Conservation (phyloP, 176 grass and related monocot species). For the Aegilops umbellulata region DNA sequence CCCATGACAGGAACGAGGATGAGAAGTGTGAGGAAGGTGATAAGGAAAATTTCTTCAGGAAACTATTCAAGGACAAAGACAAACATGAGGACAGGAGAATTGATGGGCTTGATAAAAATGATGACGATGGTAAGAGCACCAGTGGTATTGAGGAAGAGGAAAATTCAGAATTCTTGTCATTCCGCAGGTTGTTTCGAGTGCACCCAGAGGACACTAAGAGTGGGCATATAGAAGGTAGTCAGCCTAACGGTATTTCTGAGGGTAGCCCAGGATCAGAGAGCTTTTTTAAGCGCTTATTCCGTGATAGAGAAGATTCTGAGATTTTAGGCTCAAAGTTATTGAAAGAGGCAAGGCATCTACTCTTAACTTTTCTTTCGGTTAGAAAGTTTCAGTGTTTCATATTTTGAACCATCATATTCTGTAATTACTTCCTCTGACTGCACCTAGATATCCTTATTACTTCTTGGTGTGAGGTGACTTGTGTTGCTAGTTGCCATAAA, state of each 20-base stretch:
- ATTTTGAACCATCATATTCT: conserved; percentile 11
- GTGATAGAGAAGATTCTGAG: conserved; percentile 94
- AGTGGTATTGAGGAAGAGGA: conserved; percentile 71
- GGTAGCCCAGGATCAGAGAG: conserved; percentile 93
- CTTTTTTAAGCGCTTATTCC: conserved; percentile 85
- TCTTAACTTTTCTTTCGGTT: conserved; percentile 17
- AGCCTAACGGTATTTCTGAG: conserved; percentile 53
- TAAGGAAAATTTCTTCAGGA: conserved; percentile 89
- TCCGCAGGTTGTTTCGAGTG: conserved; percentile 93
- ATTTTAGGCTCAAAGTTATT: conserved; percentile 58
- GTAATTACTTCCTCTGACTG: not conserved
- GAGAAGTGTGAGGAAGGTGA: conserved; percentile 78
- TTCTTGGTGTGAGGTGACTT: not conserved
- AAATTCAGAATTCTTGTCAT: conserved; percentile 82
- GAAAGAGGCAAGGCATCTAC: conserved; percentile 63
- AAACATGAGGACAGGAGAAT: conserved; percentile 78
- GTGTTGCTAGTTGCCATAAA: not conserved
- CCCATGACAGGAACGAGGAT: conserved; percentile 59
- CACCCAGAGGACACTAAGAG: conserved; percentile 82
- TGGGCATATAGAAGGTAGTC: conserved; percentile 49
- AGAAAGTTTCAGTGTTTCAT: not conserved
- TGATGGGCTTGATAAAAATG: conserved; percentile 53
- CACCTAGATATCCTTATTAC: not conserved
- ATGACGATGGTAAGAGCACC: conserved; percentile 47
- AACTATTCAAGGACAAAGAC: conserved; percentile 91